Percentiles rank a stretch among this genome's conserved stretches.
Conservation (phyloP, 176 grass and related monocot species). For the Aegilops sharonensis region DNA sequence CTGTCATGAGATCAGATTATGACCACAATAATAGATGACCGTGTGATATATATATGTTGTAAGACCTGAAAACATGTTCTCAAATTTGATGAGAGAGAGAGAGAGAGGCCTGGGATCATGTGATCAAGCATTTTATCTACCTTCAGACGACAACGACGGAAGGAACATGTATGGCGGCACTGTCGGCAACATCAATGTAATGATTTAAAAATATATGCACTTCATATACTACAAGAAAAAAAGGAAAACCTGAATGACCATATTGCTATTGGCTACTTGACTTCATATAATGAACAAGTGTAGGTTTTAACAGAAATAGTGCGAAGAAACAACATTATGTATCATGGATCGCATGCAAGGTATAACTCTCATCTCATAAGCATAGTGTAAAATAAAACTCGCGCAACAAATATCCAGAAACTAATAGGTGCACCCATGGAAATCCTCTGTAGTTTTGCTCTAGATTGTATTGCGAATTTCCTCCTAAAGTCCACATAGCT, state of each 20-base stretch:
- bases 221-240: background rate
- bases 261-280: background rate
- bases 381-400: conserved; percentile 22
- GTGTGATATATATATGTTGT: no score
- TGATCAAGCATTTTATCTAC: no score
- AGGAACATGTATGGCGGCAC: no score
- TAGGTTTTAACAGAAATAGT: background rate
- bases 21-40: no score
- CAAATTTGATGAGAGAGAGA: no score
- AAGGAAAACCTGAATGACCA: background rate
- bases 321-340: background rate
- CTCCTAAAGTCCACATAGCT: conserved; percentile 11
- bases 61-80: no score
- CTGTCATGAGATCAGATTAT: no score
- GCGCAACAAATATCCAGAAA: background rate
- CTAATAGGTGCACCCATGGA: background rate
- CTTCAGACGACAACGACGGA: no score
- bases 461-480: background rate
- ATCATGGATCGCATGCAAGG: conserved; percentile 24
- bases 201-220: no score
- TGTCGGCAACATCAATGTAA: no score
- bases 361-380: conserved; percentile 11
- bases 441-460: background rate
- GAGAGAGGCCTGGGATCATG: no score
- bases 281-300: background rate